Evolutionary conservation across 1,139 yeast genomes (phyloP).

Genomic region (Pneumocystis carinii): DNA sequence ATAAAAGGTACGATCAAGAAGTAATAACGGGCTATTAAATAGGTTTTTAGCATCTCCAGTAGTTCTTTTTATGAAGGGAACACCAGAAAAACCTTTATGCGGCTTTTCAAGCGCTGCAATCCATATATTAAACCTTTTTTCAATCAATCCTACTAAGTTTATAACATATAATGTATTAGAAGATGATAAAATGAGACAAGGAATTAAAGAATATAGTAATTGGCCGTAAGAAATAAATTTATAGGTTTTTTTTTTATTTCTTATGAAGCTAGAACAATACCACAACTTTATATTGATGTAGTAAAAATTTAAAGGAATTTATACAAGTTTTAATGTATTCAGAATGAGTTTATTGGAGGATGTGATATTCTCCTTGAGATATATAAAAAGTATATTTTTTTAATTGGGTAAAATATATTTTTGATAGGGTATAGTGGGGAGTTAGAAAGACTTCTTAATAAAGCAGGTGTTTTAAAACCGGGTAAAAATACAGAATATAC

Average conservation of each 20-base stretch:
- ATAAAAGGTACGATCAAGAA: not conserved
- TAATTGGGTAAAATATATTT: constrained; percentile 2
- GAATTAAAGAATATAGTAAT: constrained; percentile 21
- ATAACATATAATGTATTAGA: constrained; percentile 95
- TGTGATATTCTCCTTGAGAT: constrained; percentile 87
- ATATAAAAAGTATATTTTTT: constrained; percentile 40
- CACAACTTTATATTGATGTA: constrained; percentile 37
- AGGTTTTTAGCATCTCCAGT: constrained; percentile 36
- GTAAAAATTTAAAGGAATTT: constrained; percentile 33
- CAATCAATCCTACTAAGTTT: constrained; percentile 89
- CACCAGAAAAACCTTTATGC: constrained; percentile 96
- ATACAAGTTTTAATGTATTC: constrained; percentile 7
- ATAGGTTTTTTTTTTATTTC: constrained; percentile 90
- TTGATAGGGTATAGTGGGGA: constrained; percentile 43
- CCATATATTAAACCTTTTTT: constrained; percentile 85
- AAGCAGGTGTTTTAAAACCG: constrained; percentile 48
- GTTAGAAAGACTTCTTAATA: constrained; percentile 65
- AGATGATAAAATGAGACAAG: constrained; percentile 79
- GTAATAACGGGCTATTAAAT: not conserved
- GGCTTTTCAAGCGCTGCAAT: constrained; percentile 94
- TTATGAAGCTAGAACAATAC: constrained; percentile 47
- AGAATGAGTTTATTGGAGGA: constrained; percentile 81
- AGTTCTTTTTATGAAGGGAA: constrained; percentile 88
- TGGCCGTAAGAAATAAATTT: constrained; percentile 25
- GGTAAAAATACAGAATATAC: constrained; percentile 38